These are phyloP conservation scores for Nothophytophthora sp. DNA, from an alignment of 352 stramenopile species.

Conservation along the genomic window DNA sequence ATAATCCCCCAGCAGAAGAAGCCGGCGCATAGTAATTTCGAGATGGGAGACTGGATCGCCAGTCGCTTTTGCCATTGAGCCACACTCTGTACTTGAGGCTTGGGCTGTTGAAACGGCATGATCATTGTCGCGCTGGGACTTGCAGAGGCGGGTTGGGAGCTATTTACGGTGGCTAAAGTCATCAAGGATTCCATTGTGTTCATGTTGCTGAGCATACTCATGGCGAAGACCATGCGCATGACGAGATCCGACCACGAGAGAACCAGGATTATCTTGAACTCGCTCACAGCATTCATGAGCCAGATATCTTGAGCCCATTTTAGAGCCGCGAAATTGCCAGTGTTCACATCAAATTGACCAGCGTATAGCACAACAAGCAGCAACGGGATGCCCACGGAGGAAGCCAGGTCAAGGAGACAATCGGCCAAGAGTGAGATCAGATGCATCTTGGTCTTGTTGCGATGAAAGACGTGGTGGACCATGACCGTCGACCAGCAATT, in stretches of 20 bases:
- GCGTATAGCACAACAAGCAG: slow-evolving; percentile 17
- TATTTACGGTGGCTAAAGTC: background rate
- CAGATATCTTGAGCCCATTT: slow-evolving; percentile 33
- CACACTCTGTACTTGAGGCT: too few species aligned
- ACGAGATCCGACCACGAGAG: slow-evolving; percentile 25
- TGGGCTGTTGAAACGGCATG: slow-evolving; percentile 2
- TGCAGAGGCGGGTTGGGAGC: background rate
- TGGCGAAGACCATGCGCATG: slow-evolving; percentile 14
- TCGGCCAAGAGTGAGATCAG: slow-evolving; percentile 23
- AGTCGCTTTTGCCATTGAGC: too few species aligned
- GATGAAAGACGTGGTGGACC: slow-evolving; percentile 18
- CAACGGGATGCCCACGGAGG: slow-evolving; percentile 16
- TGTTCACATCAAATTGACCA: slow-evolving; percentile 3
- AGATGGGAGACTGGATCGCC: background rate
- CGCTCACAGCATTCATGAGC: slow-evolving; percentile 28
- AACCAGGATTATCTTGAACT: slow-evolving; percentile 25
- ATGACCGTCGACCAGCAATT: slow-evolving; percentile 30
- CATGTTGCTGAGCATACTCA: slow-evolving; percentile 16
- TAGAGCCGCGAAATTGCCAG: slow-evolving; percentile 4
- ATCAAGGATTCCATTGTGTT: slow-evolving; percentile 23
- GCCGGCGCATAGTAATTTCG: slow-evolving; percentile 6
- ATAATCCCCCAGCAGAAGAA: slow-evolving; percentile 31
- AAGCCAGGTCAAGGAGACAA: slow-evolving; percentile 22
- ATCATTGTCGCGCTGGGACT: slow-evolving; percentile 7
- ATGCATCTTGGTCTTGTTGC: slow-evolving; percentile 24